Conservation (phyloP, 768 basidiomycete species). For the Lactarius quietus region DNA sequence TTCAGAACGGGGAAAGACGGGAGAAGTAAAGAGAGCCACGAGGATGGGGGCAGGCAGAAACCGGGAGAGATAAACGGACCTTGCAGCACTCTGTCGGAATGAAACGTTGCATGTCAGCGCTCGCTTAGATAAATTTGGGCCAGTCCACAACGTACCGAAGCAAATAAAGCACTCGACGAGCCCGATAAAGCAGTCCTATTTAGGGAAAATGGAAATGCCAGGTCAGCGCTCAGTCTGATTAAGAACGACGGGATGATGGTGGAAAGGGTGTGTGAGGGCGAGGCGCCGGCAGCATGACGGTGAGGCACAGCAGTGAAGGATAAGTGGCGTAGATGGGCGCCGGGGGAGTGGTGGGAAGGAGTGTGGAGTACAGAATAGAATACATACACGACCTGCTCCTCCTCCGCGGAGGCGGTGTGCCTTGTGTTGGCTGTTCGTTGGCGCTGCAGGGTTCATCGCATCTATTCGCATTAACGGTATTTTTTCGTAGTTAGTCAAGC, state of each 20-base stretch:
- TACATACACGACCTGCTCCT: constrained; percentile 44
- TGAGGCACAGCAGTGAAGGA: neutral
- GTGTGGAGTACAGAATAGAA: neutral
- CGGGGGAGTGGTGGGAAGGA: neutral
- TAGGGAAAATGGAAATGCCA: neutral
- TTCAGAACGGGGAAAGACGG: neutral
- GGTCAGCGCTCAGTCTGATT: neutral
- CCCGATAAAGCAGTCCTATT: constrained; percentile 65
- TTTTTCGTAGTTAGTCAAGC: neutral
- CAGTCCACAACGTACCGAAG: constrained; percentile 44
- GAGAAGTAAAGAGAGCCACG: neutral
- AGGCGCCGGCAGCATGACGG: neutral
- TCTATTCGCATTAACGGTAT: constrained; percentile 32
- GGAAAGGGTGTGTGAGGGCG: neutral
- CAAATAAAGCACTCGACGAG: constrained; percentile 65
- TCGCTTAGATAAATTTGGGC: neutral
- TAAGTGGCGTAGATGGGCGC: neutral
- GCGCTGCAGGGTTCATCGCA: constrained; percentile 44
- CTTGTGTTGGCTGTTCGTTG: constrained; percentile 38
- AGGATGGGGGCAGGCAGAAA: constrained; percentile 1
- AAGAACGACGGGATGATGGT: no score
- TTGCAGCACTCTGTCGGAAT: constrained; percentile 59
- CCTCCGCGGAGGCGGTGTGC: constrained; percentile 66
- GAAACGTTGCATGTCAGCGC: neutral
- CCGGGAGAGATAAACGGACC: constrained; percentile 37